These are phyloP conservation scores for Pseudevernia furfuracea DNA, from an alignment of 495 filamentous ascomycete species.

Conservation along the genomic window DNA sequence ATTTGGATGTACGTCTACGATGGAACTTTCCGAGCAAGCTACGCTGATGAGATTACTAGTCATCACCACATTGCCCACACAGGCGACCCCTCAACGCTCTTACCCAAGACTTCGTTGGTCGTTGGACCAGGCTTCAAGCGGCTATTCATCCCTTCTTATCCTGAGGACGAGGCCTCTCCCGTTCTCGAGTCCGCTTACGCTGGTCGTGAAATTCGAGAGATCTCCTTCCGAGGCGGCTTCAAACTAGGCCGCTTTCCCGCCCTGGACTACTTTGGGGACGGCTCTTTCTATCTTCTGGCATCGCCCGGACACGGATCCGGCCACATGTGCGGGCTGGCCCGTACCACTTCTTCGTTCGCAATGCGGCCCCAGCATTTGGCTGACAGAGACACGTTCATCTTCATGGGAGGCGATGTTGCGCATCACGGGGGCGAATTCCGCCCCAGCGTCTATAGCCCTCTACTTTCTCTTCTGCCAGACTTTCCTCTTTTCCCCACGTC, in stretches of 20 bases:
- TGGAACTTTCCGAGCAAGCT: no score
- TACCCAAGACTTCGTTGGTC: constrained; percentile 41
- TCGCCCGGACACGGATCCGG: constrained; percentile 36
- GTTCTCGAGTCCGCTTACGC: constrained; percentile 41
- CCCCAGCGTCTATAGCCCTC: background rate
- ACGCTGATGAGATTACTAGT: no score
- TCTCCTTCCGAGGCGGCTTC: constrained; percentile 34
- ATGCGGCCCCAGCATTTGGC: no score
- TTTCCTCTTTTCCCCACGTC: background rate
- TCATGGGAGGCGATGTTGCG: constrained; percentile 29
- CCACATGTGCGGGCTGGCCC: constrained; percentile 34
- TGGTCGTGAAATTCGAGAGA: constrained; percentile 30
- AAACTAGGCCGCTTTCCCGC: constrained; percentile 44
- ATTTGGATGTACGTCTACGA: constrained; percentile 28
- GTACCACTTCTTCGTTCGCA: constrained; percentile 25
- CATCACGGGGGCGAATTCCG: constrained; percentile 24
- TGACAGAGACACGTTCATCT: constrained; percentile 24
- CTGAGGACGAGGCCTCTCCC: constrained; percentile 34
- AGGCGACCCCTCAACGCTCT: constrained; percentile 48
- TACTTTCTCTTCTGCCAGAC: background rate
- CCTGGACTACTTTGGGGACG: constrained; percentile 44
- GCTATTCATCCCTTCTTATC: constrained; percentile 43
- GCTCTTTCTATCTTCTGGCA: constrained; percentile 36
- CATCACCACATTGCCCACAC: constrained; percentile 55
- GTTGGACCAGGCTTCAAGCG: constrained; percentile 52